phyloP scores from a whole-genome alignment of 192 early-diverging fungal genomes.

The Chytriomyces hyalinus region DNA sequence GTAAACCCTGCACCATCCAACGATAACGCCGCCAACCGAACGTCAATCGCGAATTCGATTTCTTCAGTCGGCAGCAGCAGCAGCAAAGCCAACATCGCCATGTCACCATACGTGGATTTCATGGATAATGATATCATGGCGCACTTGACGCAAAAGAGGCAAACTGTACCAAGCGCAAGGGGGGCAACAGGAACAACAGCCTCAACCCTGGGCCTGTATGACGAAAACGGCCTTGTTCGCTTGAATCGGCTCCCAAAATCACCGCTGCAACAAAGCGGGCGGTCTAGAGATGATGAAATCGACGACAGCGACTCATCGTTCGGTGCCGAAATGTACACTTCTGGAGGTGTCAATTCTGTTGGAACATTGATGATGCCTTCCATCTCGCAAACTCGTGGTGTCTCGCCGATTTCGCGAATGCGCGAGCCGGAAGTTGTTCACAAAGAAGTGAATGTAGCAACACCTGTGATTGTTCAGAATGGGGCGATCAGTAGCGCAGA shows the following conservation, averaged over 20 bases:
- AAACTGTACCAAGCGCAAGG: background rate
- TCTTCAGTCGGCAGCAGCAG: background rate
- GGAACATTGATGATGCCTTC: background rate
- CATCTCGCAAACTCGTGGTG: background rate
- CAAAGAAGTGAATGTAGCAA: no score
- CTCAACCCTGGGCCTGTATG: conserved; percentile 10
- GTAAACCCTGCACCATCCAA: no score
- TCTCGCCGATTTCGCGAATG: conserved; percentile 1
- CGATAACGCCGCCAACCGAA: no score
- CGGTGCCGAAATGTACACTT: background rate
- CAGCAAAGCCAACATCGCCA: background rate
- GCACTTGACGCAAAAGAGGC: conserved; percentile 3
- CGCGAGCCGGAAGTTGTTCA: background rate
- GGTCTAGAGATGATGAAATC: background rate
- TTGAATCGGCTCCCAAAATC: background rate
- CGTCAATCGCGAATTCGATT: no score
- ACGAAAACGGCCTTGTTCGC: background rate
- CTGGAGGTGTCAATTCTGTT: background rate
- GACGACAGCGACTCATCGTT: conserved; percentile 8
- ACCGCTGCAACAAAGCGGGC: background rate
- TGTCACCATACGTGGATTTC: background rate
- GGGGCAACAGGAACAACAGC: conserved; percentile 16
- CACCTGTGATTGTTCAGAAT: no score
- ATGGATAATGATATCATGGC: background rate
- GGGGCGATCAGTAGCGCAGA: no score